Base-by-base conservation (phyloP, 75 land plant genomes). In the Adiantum capillusveneris region DNA sequence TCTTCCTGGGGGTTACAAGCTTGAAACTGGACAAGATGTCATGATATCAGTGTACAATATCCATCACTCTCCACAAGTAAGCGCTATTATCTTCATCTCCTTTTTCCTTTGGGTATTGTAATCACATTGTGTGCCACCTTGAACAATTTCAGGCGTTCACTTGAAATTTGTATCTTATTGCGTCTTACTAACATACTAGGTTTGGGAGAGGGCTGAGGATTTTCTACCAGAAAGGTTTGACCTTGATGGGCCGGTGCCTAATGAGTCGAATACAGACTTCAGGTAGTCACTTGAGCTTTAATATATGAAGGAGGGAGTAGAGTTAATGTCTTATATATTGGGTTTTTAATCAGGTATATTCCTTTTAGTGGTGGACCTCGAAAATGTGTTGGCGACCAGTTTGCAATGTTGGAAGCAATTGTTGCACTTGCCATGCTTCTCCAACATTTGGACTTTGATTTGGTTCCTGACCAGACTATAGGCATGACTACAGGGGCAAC, bases 311-410 rank as follows among this genome's bases (percentile, higher is more conserved):
- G 37, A 34, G 37, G 9, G n/a, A n/a, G n/a, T n/a, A n/a, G n/a
- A n/a, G n/a, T n/a, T n/a, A n/a, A n/a, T n/a, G n/a, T 5, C 37
- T 34, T 34, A 5, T 34, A 34, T 34, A 9, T 34, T 34, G 9
- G 3, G 7, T 5, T 34, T 34, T 9, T 5, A 34, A 34, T 9
- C 44, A 95, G 99, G 60, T 95, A 80, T 67, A 90, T 95, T 36
- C 99, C 99, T 16, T 95, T 95, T 70, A 87, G 99, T 59, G 99
- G 99, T 57, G 99, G 99, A 3, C 96, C 97, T 3, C 86, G 99
- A 0, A 95, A 95, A 65, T 95, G 99, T 77, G 93, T 95, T 27
- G 99, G 99, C 21, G 99, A 95, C 65, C 97, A 90, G 54, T 95
- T 95, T 84, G 99, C 99, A 20, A 44, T 91, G 82, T 82, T 95